Evolutionary conservation across 2,329 filamentous ascomycete species (phyloP).

Genomic region (Esteya vermicola): DNA sequence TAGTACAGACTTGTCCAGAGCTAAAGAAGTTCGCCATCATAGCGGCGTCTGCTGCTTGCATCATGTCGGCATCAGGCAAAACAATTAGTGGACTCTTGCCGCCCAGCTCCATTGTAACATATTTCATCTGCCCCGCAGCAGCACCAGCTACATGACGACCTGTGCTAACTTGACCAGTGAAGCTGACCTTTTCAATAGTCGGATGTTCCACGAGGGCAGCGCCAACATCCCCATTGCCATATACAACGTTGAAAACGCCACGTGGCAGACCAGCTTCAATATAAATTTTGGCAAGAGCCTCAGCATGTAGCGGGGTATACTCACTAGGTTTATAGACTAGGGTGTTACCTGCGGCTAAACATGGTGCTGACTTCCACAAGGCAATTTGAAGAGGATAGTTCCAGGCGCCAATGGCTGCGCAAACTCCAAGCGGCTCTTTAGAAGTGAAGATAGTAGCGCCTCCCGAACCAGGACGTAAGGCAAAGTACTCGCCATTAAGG

Average conservation of each 20-base stretch:
- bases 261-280: conserved; percentile 27
- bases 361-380: conserved; percentile 25
- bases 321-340: conserved; percentile 30
- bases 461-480: conserved; percentile 24
- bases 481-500: conserved; percentile 20
- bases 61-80: conserved; percentile 64
- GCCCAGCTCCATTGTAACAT: conserved; percentile 58
- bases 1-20: conserved; percentile 84
- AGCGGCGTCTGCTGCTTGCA: conserved; percentile 72
- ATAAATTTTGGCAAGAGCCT: conserved; percentile 22
- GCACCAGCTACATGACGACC: conserved; percentile 48
- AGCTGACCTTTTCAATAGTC: conserved; percentile 49
- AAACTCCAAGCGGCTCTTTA: conserved; percentile 20
- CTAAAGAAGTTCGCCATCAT: conserved; percentile 95
- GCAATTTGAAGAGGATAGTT: conserved; percentile 24
- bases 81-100: conserved; percentile 55
- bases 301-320: conserved; percentile 23
- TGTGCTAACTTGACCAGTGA: conserved; percentile 55
- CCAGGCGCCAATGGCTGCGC: conserved; percentile 22
- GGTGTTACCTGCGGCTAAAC: conserved; percentile 28
- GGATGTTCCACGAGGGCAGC: conserved; percentile 10
- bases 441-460: conserved; percentile 26
- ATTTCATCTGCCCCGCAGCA: conserved; percentile 47
- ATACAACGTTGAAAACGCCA: conserved; percentile 27
- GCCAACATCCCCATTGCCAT: conserved; percentile 21